Evolutionary conservation across 176 grass and related monocot species (phyloP), one percentile per base, ranked within the genome.

Genomic region (Thinopyrum elongatum): DNA sequence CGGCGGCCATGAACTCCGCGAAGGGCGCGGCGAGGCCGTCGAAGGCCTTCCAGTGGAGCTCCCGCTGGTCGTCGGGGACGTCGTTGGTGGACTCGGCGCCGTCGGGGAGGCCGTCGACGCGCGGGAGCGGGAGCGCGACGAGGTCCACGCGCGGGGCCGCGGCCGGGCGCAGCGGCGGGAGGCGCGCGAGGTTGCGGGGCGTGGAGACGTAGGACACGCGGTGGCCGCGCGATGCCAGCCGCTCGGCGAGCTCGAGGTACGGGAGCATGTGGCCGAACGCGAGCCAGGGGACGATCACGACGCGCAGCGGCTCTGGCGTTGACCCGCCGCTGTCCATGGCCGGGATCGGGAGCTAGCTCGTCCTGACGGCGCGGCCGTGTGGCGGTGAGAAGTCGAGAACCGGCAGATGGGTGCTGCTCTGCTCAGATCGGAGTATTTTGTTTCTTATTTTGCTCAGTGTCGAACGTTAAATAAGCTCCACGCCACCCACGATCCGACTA

Each of bases 31-130:
- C 70, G 70, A 73, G 70, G 38, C 70, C 70, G 70, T 73, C 70
- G n/a, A 73, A 44, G 70, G 70, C 70, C n/a, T 73, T 73, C n/a
- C n/a, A 73, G 70, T 73, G 70, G 11, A 73, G 22, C 70, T 73
- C 22, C 6, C 70, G 36, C 38, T 15, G 12, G 1, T 44, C 70
- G 11, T 25, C 22, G n/a, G 70, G 70, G 5, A 73, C 70, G 70
- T 73, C 70, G 38, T 73, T 44, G n/a, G 70, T 73, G 0, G 38
- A 73, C 70, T 73, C 70, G 38, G 70, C 70, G 38, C 70, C 38
- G 12, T 73, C 70, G 1, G 70, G 38, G n/a, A 73, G 70, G n/a
- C 70, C 70, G 2, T 73, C 38, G 6, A 73, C 38, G 35, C 2
- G 36, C 6, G 70, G 70, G 1, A 73, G 5, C 11, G 38, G 70